Base-by-base conservation (phyloP, 1,284 basidiomycete species). In the Kwoniella shivajii region DNA sequence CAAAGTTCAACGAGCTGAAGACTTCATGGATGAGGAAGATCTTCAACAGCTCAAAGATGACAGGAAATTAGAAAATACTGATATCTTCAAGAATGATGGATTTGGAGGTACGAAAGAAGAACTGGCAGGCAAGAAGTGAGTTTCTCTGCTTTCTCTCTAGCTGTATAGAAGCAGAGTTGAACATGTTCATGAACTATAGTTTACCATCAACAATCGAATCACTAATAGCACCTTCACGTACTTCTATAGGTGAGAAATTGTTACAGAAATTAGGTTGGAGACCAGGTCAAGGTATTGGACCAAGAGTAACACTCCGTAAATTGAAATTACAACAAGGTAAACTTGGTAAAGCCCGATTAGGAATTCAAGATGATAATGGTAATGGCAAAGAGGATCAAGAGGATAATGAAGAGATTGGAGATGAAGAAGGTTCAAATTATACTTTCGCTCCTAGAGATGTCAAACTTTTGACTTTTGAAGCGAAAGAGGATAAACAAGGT, bases 11-110 rank as follows among this genome's bases (percentile, higher is more conserved):
- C 83, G 84, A 11, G 86, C 89, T 0, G 91, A 97, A 73, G 95
- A 98, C 74, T 98, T 92, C 75, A 99, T 99, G 95, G 95, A 99
- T 78, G 95, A 97, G 42, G 96, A 99, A 78, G 95, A 97, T 75
- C 79, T 95, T n/a, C 85, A 87, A 36, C 90, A 90, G 61, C 75
- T 88, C 59, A 84, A 83, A 37, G 89, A 90, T 46, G 84, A 84
- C 64, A 82, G 86, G 63, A 85, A 84, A 43, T 75, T 95, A 9
- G 88, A 90, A 69, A 77, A 75, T 50, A 78, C 75, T 2, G 74
- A 76, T 3, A 74, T 70, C 0, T 78, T 78, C 58, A 62, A 60
- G 22, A 84, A 85, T 86, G 76, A 88, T 85, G 84, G 85, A 18
- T 78, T 83, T 1, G 85, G 82, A 7, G 84, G 83, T 0, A 84